These are phyloP conservation scores for Epichloe typhina DNA, from an alignment of 2,329 filamentous ascomycete species.

Conservation along the genomic window DNA sequence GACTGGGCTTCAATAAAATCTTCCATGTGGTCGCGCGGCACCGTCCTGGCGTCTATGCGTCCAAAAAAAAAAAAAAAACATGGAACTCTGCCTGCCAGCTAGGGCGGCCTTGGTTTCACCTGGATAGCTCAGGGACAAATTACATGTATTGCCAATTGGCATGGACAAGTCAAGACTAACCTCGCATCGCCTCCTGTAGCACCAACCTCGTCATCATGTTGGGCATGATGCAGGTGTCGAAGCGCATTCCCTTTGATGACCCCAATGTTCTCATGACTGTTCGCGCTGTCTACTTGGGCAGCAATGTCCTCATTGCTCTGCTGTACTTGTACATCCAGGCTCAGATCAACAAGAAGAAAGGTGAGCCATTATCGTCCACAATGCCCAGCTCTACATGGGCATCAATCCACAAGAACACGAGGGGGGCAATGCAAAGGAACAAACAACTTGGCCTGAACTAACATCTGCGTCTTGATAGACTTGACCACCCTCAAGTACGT, in stretches of 20 bases:
- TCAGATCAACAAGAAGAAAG: slow-evolving; percentile 93
- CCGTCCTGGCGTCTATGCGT: neutral
- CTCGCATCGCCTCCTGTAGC: slow-evolving; percentile 30
- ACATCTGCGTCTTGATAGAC: slow-evolving; percentile 39
- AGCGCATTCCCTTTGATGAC: slow-evolving; percentile 90
- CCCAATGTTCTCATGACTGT: slow-evolving; percentile 45
- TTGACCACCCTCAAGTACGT: slow-evolving; percentile 98
- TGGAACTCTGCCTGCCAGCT: neutral
- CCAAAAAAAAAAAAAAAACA: neutral
- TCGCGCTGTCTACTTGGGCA: slow-evolving; percentile 40
- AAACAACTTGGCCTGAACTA: neutral
- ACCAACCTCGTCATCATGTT: slow-evolving; percentile 91
- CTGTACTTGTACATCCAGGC: slow-evolving; percentile 78
- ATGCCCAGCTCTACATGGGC: neutral
- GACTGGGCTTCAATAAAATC: neutral
- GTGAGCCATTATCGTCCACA: slow-evolving; percentile 38
- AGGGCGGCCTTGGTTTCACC: neutral
- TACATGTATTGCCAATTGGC: neutral
- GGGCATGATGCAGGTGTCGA: slow-evolving; percentile 96
- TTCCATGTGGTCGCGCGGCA: neutral
- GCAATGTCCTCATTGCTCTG: slow-evolving; percentile 68
- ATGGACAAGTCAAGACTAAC: slow-evolving; percentile 11
- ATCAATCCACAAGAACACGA: neutral
- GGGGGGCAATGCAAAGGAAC: neutral
- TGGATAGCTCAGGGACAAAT: neutral